phyloP scores from a whole-genome alignment of 805 yeast genomes.

The Monosporozyma aerobia region DNA sequence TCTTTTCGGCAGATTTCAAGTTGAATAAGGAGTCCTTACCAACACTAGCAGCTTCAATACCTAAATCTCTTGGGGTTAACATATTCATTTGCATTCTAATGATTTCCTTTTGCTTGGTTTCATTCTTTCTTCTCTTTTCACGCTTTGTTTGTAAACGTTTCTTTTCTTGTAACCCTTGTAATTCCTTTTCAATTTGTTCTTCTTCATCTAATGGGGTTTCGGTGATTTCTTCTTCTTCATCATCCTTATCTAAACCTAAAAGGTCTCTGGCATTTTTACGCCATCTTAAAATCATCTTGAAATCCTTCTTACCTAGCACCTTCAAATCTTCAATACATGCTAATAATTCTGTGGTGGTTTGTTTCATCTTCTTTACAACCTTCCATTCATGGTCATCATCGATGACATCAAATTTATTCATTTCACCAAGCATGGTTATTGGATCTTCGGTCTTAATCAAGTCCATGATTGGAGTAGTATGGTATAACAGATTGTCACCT shows the following conservation, averaged over 20 bases:
- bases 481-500: slow-evolving; percentile 69
- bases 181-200: slow-evolving; percentile 78
- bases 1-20: slow-evolving; percentile 74
- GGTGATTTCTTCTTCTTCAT: slow-evolving; percentile 43
- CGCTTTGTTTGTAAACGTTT: slow-evolving; percentile 64
- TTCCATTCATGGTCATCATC: slow-evolving; percentile 60
- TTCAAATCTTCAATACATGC: slow-evolving; percentile 86
- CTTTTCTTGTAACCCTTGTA: slow-evolving; percentile 61
- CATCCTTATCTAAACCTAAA: slow-evolving; percentile 55
- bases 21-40: slow-evolving; percentile 78
- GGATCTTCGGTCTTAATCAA: slow-evolving; percentile 79
- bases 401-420: slow-evolving; percentile 55
- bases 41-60: slow-evolving; percentile 79
- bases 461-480: slow-evolving; percentile 65
- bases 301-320: slow-evolving; percentile 91
- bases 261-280: slow-evolving; percentile 76
- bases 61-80: slow-evolving; percentile 86
- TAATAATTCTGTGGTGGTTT: slow-evolving; percentile 67
- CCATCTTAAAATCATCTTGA: slow-evolving; percentile 77
- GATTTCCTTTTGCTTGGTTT: slow-evolving; percentile 77
- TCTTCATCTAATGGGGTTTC: slow-evolving; percentile 75
- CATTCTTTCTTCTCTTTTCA: slow-evolving; percentile 75
- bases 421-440: slow-evolving; percentile 67
- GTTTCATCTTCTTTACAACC: slow-evolving; percentile 58
- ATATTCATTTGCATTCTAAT: slow-evolving; percentile 91